Evolutionary conservation across 148 eudicot genomes (phyloP).

Genomic region (Amaranthus palmeri): DNA sequence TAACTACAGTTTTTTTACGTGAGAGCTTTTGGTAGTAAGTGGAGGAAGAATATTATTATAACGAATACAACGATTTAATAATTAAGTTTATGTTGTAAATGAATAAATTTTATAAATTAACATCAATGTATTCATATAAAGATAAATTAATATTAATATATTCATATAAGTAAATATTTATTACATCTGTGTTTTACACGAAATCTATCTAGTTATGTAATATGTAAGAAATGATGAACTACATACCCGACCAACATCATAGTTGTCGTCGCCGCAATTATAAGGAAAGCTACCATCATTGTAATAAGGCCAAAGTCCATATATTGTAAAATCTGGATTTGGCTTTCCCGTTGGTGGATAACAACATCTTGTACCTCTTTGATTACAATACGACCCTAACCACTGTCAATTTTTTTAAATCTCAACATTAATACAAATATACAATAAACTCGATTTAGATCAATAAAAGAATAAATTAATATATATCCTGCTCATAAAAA

Average conservation of each 20-base stretch:
- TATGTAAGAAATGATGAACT: not conserved
- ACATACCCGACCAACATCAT: slow-evolving; percentile 20
- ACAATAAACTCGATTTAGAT: not conserved
- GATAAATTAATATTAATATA: no score
- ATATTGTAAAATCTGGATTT: slow-evolving; percentile 23
- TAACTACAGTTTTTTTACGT: no score
- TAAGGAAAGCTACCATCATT: slow-evolving; percentile 28
- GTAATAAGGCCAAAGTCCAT: slow-evolving; percentile 28
- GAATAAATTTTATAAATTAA: no score
- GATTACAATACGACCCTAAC: slow-evolving; percentile 29
- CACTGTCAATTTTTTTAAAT: slow-evolving; percentile 10
- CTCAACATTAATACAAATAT: no score
- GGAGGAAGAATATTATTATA: no score
- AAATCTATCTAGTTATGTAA: not conserved
- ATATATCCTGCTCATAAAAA: not conserved
- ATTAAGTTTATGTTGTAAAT: no score
- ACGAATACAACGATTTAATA: no score
- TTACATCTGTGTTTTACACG: not conserved
- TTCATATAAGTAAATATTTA: not conserved
- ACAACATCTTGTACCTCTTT: slow-evolving; percentile 24
- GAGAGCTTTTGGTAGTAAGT: no score
- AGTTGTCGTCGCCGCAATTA: slow-evolving; percentile 24
- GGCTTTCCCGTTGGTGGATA: slow-evolving; percentile 27
- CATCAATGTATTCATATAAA: no score
- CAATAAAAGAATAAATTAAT: not conserved